Percentiles rank a stretch among this genome's conserved stretches.
These are phyloP conservation scores for Raffaelea deltoideospora DNA, from an alignment of 2,329 filamentous ascomycete genomes.

Conservation along the genomic window DNA sequence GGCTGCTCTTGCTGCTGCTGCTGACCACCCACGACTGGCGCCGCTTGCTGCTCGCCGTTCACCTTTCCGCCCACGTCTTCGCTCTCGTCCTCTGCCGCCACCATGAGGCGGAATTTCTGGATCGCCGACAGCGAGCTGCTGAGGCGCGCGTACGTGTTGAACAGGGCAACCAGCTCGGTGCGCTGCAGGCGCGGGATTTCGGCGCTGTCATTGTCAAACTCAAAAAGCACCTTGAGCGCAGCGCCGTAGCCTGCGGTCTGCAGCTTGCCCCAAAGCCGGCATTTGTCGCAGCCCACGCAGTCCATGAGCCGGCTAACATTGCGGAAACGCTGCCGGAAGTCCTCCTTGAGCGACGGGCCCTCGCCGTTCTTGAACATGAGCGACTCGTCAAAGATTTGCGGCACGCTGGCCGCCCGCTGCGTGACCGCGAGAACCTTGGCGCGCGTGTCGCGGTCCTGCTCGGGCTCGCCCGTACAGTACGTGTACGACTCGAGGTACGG, in stretches of 20 bases:
- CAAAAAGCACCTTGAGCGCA: constrained; percentile 88
- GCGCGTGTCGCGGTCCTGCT: constrained; percentile 66
- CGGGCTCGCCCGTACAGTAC: constrained; percentile 76
- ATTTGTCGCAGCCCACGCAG: constrained; percentile 97
- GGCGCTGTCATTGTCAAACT: constrained; percentile 57
- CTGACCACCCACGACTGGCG: too few relatives aligned
- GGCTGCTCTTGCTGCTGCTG: constrained; percentile 3
- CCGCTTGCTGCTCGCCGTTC: too few relatives aligned
- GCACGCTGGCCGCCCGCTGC: constrained; percentile 49
- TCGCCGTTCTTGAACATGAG: constrained; percentile 81
- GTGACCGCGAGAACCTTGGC: constrained; percentile 68
- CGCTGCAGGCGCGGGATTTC: constrained; percentile 60
- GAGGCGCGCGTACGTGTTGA: constrained; percentile 86
- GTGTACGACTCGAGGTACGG: constrained; percentile 68
- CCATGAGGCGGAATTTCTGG: constrained; percentile 50
- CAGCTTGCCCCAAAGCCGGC: constrained; percentile 91
- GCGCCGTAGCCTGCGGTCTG: constrained; percentile 92
- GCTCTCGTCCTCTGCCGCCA: constrained; percentile 21
- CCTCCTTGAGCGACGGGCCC: constrained; percentile 72
- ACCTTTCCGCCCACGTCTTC: too few relatives aligned
- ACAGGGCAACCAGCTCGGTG: constrained; percentile 83
- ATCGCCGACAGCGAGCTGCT: constrained; percentile 67
- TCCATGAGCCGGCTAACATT: constrained; percentile 97
- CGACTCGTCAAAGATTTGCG: constrained; percentile 82
- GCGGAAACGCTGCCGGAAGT: constrained; percentile 92